Conservation (phyloP, 208 protist genomes). For the Trypanosoma cruzi region DNA sequence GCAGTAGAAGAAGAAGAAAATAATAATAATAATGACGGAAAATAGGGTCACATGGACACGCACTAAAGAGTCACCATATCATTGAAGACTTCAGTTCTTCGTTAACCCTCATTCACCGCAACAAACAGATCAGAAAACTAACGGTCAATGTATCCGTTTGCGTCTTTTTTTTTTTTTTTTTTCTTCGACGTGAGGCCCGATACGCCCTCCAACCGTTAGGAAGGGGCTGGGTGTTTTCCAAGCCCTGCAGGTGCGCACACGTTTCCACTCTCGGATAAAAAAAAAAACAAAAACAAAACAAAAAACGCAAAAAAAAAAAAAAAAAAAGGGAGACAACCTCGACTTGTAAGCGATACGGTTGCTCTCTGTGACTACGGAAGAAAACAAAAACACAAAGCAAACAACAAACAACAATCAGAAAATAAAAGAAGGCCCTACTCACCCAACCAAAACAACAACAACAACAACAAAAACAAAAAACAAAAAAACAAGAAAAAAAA, state of each 20-base stretch:
- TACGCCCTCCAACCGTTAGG: too few species aligned
- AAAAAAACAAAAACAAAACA: too few species aligned
- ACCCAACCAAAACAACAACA: too few species aligned
- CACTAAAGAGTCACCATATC: not conserved
- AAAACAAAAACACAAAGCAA: not conserved
- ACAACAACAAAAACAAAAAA: too few species aligned
- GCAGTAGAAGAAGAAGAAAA: conserved; percentile 5
- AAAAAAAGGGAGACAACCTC: not conserved
- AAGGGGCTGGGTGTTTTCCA: too few species aligned
- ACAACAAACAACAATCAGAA: not conserved
- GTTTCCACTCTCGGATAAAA: too few species aligned
- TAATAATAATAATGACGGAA: too few species aligned
- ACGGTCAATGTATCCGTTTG: not conserved
- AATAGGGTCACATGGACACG: not conserved
- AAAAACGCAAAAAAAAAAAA: too few species aligned
- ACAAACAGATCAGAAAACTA: not conserved
- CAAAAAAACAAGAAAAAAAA: too few species aligned
- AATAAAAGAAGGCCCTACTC: not conserved
- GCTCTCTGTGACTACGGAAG: not conserved
- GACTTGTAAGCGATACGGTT: not conserved
- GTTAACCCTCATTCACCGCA: not conserved
- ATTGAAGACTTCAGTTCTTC: not conserved
- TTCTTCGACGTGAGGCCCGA: too few species aligned
- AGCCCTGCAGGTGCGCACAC: too few species aligned
- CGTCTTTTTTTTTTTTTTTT: not conserved